Evolutionary conservation across 2,329 filamentous ascomycete genomes (phyloP), one percentile per base, ranked within the genome.

Genomic region (Diaporthe vexans): DNA sequence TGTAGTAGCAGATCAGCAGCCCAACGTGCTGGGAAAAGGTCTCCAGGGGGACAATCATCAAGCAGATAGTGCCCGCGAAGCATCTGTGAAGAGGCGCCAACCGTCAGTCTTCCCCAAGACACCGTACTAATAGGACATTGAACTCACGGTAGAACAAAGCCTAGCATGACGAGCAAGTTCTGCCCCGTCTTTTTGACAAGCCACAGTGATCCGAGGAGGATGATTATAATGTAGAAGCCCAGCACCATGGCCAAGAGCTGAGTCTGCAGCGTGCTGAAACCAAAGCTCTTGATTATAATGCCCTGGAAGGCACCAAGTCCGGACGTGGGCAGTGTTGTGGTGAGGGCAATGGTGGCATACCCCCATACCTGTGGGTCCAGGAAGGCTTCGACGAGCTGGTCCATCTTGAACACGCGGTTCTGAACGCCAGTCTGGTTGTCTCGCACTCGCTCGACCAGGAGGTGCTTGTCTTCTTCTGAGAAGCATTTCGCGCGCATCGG

Each of bases 191-290:
- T 92, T 83, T 91, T 92, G 19, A 92, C 91, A 5, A 95, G 79
- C 88, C 88, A 95, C 0, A 91, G 88, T 0, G 92, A 93, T 0
- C 85, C 85, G 35, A 95, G 83, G 1, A 95, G 85, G 5, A 94
- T 89, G 63, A 92, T 85, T 75, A 95, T 94, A 78, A 95, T 94
- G 77, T 93, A 93, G 52, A 89, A 90, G 7, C 93, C 93, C 0
- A 94, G 85, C 0, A 94, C 93, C 92, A 95, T 94, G 52, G 92
- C 89, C 33, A 95, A 84, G 1, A 95, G 85, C 82, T 95, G 93
- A 0, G 93, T 94, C 81, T 95, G 84, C 9, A 94, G 85, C 0
- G 85, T 84, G 0, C 84, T 87, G 79, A 95, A 95, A 0, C 91
- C 84, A 74, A 95, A 91, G n/a, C 86, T 86, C 72, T 87, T 89